These are phyloP conservation scores for Sporothrix schenckii DNA, from an alignment of 2,329 filamentous ascomycete genomes.

Conservation along the genomic window DNA sequence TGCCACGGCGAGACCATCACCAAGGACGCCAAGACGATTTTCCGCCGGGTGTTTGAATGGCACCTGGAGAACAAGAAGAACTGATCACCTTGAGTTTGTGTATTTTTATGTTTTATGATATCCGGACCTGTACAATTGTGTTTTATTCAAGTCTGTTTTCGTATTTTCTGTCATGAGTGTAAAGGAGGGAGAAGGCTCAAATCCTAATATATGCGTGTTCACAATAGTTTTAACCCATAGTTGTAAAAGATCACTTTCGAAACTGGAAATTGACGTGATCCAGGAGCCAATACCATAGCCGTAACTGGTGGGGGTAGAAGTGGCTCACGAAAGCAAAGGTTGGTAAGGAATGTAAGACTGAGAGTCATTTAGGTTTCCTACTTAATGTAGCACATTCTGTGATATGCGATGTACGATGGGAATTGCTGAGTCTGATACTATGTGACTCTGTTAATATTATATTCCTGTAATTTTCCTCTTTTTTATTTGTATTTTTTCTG, in stretches of 20 bases:
- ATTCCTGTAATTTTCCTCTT: too few species aligned
- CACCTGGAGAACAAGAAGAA: conserved; percentile 55
- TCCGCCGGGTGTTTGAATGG: conserved; percentile 80
- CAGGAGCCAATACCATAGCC: too few species aligned
- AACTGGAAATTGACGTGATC: background rate
- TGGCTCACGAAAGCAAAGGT: too few species aligned
- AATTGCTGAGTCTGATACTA: too few species aligned
- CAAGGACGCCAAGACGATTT: conserved; percentile 70
- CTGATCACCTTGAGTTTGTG: background rate
- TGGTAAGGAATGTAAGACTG: too few species aligned
- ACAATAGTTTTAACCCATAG: background rate
- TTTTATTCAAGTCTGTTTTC: background rate
- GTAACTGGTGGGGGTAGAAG: too few species aligned
- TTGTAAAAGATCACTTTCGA: background rate
- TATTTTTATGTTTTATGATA: background rate
- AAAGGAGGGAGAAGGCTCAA: background rate
- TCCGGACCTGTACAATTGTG: background rate
- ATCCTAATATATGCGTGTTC: background rate
- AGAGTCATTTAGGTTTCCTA: too few species aligned
- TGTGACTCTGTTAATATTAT: too few species aligned
- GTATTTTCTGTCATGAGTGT: background rate
- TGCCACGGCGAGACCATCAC: conserved; percentile 94
- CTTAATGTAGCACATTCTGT: too few species aligned
- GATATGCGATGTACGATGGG: too few species aligned
- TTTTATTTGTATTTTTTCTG: too few species aligned